A percentile compares a stretch with the other conserved stretches of the same genome.
These are phyloP conservation scores for Debaryomycetaceae sp. DNA, from an alignment of 1,139 yeast species.

Conservation along the genomic window DNA sequence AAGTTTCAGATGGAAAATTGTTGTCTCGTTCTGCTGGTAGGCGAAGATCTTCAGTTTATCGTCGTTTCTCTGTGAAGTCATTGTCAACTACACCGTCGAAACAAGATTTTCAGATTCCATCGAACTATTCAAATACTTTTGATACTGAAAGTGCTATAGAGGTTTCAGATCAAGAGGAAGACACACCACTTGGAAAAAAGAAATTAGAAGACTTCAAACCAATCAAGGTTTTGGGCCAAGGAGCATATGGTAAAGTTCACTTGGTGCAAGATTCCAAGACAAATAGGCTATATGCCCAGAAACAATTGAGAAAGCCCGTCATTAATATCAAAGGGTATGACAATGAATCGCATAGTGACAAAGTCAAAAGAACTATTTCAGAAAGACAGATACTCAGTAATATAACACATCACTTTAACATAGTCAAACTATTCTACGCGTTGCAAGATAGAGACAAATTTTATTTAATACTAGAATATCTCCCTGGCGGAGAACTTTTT, in stretches of 20 bases:
- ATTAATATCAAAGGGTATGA: constrained; percentile 14
- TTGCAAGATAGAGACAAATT: constrained; percentile 32
- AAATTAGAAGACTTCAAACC: constrained; percentile 30
- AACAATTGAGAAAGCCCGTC: constrained; percentile 38
- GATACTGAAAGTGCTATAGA: constrained; percentile 8
- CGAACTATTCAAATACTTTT: constrained; percentile 13
- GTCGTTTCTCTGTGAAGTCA: constrained; percentile 20
- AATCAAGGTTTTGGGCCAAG: constrained; percentile 39
- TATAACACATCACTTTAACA: constrained; percentile 40
- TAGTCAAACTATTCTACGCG: constrained; percentile 33
- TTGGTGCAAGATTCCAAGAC: constrained; percentile 33
- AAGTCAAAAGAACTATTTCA: constrained; percentile 56
- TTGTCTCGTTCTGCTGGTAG: constrained; percentile 7
- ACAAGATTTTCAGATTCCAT: constrained; percentile 19
- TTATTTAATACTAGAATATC: constrained; percentile 31
- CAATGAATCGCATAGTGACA: constrained; percentile 11
- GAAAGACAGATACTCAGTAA: constrained; percentile 70
- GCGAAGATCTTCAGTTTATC: constrained; percentile 21
- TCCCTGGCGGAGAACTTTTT: constrained; percentile 36
- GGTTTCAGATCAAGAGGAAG: neutral
- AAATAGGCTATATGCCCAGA: constrained; percentile 37
- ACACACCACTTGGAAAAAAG: constrained; percentile 5
- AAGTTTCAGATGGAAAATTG: neutral
- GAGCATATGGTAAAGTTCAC: constrained; percentile 43
- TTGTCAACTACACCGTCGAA: constrained; percentile 14